Evolutionary conservation across 1,284 basidiomycete species (phyloP).

Genomic region (Tilletia walkeri): DNA sequence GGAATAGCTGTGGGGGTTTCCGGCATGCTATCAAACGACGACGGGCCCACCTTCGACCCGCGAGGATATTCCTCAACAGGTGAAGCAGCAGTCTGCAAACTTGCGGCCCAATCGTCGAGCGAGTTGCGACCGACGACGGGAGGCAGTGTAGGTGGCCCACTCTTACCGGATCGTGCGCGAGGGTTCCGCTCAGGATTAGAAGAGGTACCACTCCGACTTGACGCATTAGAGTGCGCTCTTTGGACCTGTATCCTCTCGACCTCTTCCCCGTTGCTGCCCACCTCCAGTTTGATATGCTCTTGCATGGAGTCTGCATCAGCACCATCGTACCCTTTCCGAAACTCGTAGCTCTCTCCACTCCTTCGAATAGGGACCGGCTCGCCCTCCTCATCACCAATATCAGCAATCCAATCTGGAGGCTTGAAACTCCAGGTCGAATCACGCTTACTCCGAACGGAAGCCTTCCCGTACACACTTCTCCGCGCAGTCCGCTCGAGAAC

Average conservation of each 20-base stretch:
- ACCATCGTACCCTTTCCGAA: not conserved
- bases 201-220: conserved; percentile 6
- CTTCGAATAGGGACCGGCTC: not conserved
- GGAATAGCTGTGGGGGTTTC: not conserved
- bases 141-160: conserved; percentile 37
- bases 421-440: conserved; percentile 50
- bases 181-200: not conserved
- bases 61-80: conserved; percentile 25
- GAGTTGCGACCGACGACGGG: conserved; percentile 38
- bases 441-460: conserved; percentile 42
- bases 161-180: not conserved
- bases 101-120: conserved; percentile 45
- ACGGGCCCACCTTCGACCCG: not conserved
- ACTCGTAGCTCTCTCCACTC: conserved; percentile 3
- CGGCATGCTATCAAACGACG: not conserved
- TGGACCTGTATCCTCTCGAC: not conserved
- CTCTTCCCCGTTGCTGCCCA: not conserved
- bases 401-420: conserved; percentile 39
- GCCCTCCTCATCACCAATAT: conserved; percentile 37
- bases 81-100: conserved; percentile 37
- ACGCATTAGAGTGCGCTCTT: not conserved
- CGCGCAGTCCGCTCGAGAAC: conserved; percentile 47
- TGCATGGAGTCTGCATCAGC: not conserved
- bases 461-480: conserved; percentile 39
- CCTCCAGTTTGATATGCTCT: not conserved